Percentiles rank a stretch among this genome's conserved stretches.
These are phyloP conservation scores for Pseudogymnoascus sp. DNA, from an alignment of 2,329 filamentous ascomycete genomes.

Conservation along the genomic window DNA sequence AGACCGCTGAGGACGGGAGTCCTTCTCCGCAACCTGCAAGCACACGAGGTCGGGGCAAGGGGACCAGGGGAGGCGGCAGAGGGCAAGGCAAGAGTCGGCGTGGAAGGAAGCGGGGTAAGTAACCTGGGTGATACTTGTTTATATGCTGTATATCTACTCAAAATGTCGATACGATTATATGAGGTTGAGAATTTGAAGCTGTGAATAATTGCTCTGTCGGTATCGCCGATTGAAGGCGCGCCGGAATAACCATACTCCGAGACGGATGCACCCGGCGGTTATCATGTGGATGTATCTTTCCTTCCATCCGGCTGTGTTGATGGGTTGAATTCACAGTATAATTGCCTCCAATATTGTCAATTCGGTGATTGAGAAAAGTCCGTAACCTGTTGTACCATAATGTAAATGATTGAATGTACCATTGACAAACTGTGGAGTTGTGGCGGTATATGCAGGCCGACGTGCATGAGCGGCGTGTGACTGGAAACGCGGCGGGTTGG, in stretches of 20 bases:
- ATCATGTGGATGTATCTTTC: conserved; percentile 3
- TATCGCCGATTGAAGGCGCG: not conserved
- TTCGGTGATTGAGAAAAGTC: not conserved
- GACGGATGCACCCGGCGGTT: not conserved
- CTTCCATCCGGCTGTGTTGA: not conserved
- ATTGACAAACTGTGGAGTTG: not conserved
- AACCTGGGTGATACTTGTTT: not conserved
- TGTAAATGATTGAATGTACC: not conserved
- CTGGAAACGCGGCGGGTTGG: not conserved
- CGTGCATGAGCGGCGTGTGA: not conserved
- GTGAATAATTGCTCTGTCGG: no score
- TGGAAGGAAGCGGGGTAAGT: conserved; percentile 8
- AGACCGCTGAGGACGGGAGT: conserved; percentile 22
- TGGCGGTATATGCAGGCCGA: not conserved
- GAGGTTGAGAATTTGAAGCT: not conserved
- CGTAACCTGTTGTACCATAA: not conserved
- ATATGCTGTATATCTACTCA: not conserved
- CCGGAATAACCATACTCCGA: not conserved
- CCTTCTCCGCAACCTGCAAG: conserved; percentile 21
- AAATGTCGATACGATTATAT: not conserved
- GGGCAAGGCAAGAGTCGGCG: conserved; percentile 8
- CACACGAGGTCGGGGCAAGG: conserved; percentile 20
- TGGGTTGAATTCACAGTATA: not conserved
- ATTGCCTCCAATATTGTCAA: not conserved
- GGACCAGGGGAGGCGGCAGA: conserved; percentile 8